Base-by-base conservation (phyloP, 148 eudicot species). In the Chenopodium berlandieri region DNA sequence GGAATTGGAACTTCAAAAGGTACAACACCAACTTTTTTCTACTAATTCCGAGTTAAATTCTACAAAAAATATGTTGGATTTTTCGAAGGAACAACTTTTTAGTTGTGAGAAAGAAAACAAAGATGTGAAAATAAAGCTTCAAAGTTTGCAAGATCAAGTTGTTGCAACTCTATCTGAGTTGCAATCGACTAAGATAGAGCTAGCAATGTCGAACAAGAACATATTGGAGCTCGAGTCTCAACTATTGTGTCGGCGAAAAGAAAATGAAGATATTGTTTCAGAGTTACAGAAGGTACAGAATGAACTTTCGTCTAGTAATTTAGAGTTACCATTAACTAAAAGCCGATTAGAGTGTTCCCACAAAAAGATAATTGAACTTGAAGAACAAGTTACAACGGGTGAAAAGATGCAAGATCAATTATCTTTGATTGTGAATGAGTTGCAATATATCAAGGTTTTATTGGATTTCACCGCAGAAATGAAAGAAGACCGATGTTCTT, bases 81-180 rank as follows among this genome's bases (percentile, higher is more conserved):
- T 60, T 60, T 60, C 65, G 0, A 60, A 60, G 66, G 76, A 75
- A 44, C 69, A 69, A 44, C 54, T 84, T 69, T 66, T 56, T 3
- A 7, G 4, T 17, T 37, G 62, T 68, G 67, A 23, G 48, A 63
- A 47, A 23, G 80, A 84, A 47, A 75, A 9, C 23, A 73, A 63
- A 70, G 73, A 40, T 10, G 58, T 69, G 52, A 34, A 70, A 70
- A 48, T 19, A 30, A 32, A 75, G 16, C 19, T 66, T 23, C 75
- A 83, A 78, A 56, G 52, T 7, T 7, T 40, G 12, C 71, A 74
- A 32, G 70, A 74, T 25, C 79, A 66, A 56, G n/a, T 83, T 54
- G 71, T 23, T 40, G 47, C 52, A 23, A 17, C 23, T 67, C 60
- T 5, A 9, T 32, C 19, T 14, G 82, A 78, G 56, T 78, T 79